Conservation (phyloP, 345 rosid genomes). For the Arabidopsis suecica region DNA sequence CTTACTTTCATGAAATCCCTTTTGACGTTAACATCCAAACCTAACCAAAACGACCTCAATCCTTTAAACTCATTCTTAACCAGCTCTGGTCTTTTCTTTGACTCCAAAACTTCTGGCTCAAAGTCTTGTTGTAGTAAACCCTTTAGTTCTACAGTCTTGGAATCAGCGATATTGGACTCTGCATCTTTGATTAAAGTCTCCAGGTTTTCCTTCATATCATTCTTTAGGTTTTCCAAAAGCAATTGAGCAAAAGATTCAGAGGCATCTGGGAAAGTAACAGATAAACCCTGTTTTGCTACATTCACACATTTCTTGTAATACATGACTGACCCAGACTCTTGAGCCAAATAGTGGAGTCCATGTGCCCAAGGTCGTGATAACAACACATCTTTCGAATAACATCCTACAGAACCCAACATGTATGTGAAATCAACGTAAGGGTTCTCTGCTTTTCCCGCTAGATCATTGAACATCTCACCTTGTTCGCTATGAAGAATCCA, state of each 20-base stretch:
- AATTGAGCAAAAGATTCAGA: not conserved
- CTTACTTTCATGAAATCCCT: slow-evolving; percentile 32
- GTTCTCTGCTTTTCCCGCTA: not conserved
- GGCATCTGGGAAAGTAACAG: not conserved
- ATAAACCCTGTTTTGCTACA: not conserved
- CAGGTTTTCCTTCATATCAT: not conserved
- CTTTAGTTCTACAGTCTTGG: not conserved
- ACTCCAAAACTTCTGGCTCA: not conserved
- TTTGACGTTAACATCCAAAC: slow-evolving; percentile 31
- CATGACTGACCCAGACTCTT: not conserved
- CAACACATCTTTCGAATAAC: not conserved
- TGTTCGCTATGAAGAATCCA: not conserved
- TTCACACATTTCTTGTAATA: slow-evolving; percentile 19
- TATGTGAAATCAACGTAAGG: not conserved
- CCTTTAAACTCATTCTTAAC: not conserved
- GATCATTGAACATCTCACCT: slow-evolving; percentile 2
- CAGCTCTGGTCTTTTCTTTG: not conserved
- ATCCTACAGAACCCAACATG: slow-evolving; percentile 22
- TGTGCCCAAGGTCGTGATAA: slow-evolving; percentile 8
- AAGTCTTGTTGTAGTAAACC: not conserved
- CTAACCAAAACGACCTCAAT: slow-evolving; percentile 21
- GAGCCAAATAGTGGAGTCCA: not conserved
- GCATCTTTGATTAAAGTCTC: not conserved
- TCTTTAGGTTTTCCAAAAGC: not conserved
- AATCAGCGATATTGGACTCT: not conserved